Conservation (phyloP, 2,329 filamentous ascomycete genomes). For the Botrytis byssoidea region DNA sequence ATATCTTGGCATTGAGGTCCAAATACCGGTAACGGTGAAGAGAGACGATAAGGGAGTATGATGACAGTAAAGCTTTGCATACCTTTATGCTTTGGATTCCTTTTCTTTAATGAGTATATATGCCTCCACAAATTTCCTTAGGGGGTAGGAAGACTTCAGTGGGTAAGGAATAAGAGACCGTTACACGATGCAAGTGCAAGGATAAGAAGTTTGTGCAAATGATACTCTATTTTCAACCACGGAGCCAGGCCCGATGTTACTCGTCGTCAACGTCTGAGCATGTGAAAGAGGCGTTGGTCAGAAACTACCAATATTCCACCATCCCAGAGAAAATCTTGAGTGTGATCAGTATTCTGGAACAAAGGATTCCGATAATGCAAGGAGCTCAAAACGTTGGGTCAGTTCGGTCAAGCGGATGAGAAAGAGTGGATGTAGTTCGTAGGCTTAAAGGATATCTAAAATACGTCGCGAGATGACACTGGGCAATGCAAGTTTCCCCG, state of each 20-base stretch:
- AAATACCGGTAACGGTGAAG: not conserved
- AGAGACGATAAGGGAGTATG: not conserved
- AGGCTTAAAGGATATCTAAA: not conserved
- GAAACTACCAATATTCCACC: not conserved
- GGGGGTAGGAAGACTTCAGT: not conserved
- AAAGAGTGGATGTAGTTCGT: not conserved
- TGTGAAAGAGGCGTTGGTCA: slow-evolving; percentile 7
- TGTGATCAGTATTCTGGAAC: not conserved
- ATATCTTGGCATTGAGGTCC: slow-evolving; percentile 3
- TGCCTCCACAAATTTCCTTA: not conserved
- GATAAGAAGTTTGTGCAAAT: not conserved
- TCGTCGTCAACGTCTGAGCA: slow-evolving; percentile 1
- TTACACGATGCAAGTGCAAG: not conserved
- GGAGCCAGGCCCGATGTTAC: not conserved
- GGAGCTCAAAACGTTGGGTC: not conserved
- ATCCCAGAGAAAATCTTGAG: not conserved
- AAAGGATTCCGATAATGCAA: not conserved
- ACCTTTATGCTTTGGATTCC: not conserved
- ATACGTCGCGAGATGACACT: slow-evolving; percentile 2
- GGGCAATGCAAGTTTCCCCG: not conserved
- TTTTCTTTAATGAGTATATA: not conserved
- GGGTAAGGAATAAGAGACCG: not conserved
- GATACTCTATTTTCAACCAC: not conserved
- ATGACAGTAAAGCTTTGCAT: slow-evolving; percentile 7
- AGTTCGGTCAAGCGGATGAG: slow-evolving; percentile 20